Conservation (phyloP, 1,284 basidiomycete species). For the Irpex rosettiformis region DNA sequence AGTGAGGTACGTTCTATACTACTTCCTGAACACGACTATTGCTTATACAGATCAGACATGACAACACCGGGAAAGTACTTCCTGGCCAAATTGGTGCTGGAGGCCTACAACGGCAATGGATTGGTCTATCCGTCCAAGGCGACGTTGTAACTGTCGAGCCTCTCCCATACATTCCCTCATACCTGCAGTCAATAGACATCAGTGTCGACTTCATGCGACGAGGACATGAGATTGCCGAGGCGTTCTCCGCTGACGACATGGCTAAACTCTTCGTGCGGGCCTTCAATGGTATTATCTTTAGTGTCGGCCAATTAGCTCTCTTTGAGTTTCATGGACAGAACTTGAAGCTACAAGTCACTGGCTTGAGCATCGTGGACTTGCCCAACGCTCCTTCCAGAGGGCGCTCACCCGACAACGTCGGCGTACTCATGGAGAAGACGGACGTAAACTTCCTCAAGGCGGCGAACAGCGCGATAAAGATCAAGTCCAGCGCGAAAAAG, state of each 20-base stretch:
- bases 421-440: constrained; percentile 88
- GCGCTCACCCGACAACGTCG: constrained; percentile 41
- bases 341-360: constrained; percentile 71
- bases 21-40: neutral
- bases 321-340: constrained; percentile 93
- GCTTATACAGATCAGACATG: constrained; percentile 49
- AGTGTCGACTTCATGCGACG: constrained; percentile 74
- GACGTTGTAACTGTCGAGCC: constrained; percentile 73
- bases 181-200: constrained; percentile 75
- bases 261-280: constrained; percentile 67
- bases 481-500: constrained; percentile 93
- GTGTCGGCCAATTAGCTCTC: constrained; percentile 71
- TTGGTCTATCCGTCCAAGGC: constrained; percentile 75
- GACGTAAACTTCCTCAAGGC: constrained; percentile 90
- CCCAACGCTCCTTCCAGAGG: constrained; percentile 43
- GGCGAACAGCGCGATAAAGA: constrained; percentile 76
- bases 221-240: constrained; percentile 61
- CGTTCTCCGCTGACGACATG: constrained; percentile 87
- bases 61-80: constrained; percentile 66
- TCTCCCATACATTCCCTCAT: constrained; percentile 63
- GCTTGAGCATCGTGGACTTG: constrained; percentile 66
- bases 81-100: constrained; percentile 67
- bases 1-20: constrained; percentile 51
- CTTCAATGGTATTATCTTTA: constrained; percentile 67
- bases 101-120: constrained; percentile 79